Evolutionary conservation across 2,329 filamentous ascomycete genomes (phyloP).

Genomic region (Paecilomyces variotii): DNA sequence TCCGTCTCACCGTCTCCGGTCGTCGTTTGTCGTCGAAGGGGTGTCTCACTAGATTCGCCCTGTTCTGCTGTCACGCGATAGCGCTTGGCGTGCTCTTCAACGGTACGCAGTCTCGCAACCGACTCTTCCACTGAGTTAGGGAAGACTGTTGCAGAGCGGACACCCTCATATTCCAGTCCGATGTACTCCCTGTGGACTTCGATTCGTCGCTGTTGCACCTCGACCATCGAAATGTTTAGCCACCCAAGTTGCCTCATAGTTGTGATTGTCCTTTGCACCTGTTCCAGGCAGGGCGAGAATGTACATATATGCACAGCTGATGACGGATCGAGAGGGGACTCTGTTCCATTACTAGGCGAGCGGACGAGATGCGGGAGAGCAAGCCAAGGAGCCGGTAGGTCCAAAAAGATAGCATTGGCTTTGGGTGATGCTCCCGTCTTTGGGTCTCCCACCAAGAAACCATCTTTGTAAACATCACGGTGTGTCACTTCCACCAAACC

Average conservation of each 20-base stretch:
- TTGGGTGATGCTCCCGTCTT: slow-evolving; percentile 31
- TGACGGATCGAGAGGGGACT: slow-evolving; percentile 60
- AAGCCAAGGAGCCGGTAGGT: slow-evolving; percentile 44
- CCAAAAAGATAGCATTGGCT: slow-evolving; percentile 42
- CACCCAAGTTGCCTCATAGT: slow-evolving; percentile 74
- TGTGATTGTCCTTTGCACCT: slow-evolving; percentile 79
- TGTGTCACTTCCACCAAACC: slow-evolving; percentile 39
- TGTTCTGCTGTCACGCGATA: slow-evolving; percentile 45
- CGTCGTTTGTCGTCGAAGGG: slow-evolving; percentile 14
- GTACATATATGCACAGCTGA: slow-evolving; percentile 74
- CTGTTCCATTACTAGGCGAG: slow-evolving; percentile 19
- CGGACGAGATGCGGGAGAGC: slow-evolving; percentile 41
- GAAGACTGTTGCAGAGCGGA: slow-evolving; percentile 58
- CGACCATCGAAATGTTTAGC: slow-evolving; percentile 90
- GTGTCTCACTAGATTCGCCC: slow-evolving; percentile 16
- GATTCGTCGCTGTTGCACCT: slow-evolving; percentile 70
- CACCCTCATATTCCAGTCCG: slow-evolving; percentile 61
- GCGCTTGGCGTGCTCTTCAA: slow-evolving; percentile 61
- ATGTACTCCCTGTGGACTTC: slow-evolving; percentile 76
- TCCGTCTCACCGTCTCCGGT: slow-evolving; percentile 19
- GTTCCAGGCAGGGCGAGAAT: slow-evolving; percentile 95
- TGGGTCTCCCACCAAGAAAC: slow-evolving; percentile 33
- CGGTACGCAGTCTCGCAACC: slow-evolving; percentile 60
- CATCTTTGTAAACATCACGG: slow-evolving; percentile 43
- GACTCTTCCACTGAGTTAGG: slow-evolving; percentile 69